Evolutionary conservation across 768 basidiomycete genomes (phyloP), one percentile per base, ranked within the genome.

Genomic region (Hericium erinaceus): DNA sequence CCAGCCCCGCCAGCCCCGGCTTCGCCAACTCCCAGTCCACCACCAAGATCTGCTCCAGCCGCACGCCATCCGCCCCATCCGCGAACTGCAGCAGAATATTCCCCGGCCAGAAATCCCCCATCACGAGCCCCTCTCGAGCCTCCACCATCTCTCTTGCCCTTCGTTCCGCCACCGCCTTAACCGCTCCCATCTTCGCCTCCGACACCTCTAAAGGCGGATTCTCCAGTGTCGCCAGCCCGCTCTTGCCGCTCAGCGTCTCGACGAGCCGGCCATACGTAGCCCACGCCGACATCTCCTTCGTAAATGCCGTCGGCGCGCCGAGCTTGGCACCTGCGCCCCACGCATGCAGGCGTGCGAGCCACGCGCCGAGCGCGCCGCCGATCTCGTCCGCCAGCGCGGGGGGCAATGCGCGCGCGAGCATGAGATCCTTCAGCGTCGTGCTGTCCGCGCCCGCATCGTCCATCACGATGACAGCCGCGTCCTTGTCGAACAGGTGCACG

Each of bases 41-140:
- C 39, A 86, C 71, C 44, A 71, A 75, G 10, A 83, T 61, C 11
- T 68, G 73, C 64, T 73, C 69, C 40, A 83, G 61, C 1, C 26
- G 55, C 12, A 37, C 37, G 13, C 71, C 72, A 7, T 66, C 65
- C 12, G 44, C n/a, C 1, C 69, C 64, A 6, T 64, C 64, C 51
- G 68, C 68, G 11, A 75, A 64, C 11, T 62, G 66, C n/a, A 85
- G 62, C 59, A 85, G 71, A 49, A 87, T 61, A 63, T 88, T 87
- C 0, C 85, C 86, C 1, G 86, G 79, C 85, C 86, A 88, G 62
- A 87, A 83, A 66, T 88, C 87, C 0, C 87, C 86, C 80, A 81
- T 81, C n/a, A 69, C 71, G 58, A 70, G 50, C 11, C 69, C 64
- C 50, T 73, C 72, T 39, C 64, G 57, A 28, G 66, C 65, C 24